These are phyloP conservation scores for Triticum turgidum DNA, from an alignment of 176 grass and related monocot genomes.

Conservation along the genomic window DNA sequence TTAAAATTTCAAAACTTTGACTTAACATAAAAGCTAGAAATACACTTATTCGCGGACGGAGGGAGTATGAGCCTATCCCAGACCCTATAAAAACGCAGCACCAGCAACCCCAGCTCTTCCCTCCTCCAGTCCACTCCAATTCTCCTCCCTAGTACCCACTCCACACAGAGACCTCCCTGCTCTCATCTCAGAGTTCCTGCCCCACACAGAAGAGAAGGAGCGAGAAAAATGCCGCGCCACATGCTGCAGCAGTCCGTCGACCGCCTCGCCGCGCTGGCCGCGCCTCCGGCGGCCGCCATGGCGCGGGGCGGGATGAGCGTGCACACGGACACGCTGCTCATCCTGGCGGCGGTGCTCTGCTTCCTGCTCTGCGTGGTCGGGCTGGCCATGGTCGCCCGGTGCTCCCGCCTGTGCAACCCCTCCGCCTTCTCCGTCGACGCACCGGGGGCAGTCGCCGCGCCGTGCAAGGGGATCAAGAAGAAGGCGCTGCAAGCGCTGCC, in stretches of 20 bases:
- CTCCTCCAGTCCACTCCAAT: not conserved
- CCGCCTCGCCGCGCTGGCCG: slow-evolving; percentile 7
- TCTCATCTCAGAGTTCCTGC: not conserved
- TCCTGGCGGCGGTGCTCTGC: slow-evolving; percentile 66
- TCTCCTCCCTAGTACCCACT: not conserved
- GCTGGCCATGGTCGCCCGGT: slow-evolving; percentile 26
- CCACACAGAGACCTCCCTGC: not conserved
- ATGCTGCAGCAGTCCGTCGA: slow-evolving; percentile 2
- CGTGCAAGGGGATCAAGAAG: slow-evolving; percentile 55
- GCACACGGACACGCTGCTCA: slow-evolving; percentile 66
- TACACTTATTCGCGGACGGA: too few species aligned
- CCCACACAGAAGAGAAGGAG: not conserved
- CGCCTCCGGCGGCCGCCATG: not conserved
- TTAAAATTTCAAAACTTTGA: too few species aligned
- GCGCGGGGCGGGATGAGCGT: not conserved
- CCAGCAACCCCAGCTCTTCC: not conserved
- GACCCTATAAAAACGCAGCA: slow-evolving; percentile 28
- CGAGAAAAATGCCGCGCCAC: not conserved
- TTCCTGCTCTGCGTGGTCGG: slow-evolving; percentile 65
- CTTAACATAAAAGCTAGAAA: too few species aligned
- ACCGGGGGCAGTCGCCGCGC: not conserved
- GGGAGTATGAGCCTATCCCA: not conserved
- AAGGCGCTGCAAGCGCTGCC: slow-evolving; percentile 58
- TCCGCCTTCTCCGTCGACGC: slow-evolving; percentile 34
- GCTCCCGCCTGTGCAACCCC: slow-evolving; percentile 50